Base-by-base conservation (phyloP, 1,139 yeast species). In the Blastobotrys elegans region DNA sequence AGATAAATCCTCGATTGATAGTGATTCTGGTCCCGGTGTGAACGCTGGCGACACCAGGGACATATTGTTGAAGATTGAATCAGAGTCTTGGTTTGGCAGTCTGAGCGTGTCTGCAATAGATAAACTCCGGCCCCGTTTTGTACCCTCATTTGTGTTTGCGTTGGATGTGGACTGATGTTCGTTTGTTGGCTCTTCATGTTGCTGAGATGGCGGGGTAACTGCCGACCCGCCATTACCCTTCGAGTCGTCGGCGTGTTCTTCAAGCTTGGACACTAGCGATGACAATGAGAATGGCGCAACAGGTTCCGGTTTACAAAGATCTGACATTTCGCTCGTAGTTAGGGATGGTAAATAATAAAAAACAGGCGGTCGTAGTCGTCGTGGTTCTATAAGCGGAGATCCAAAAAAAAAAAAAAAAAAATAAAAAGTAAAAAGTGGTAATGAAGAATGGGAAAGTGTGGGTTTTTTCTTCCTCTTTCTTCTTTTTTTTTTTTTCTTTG, bases 31-130 rank as follows among this genome's bases (percentile, higher is more conserved):
- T 13, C 24, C 45, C 5, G 68, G 68, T 33, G 67, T 63, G 49
- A 63, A 58, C 10, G 68, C 66, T 10, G 68, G 68, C 27, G 66
- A 62, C 18, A 64, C 63, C 52, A 64, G 50, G 18, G 66, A 59
- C 68, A 64, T 64, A 42, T 53, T 49, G 40, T 53, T 52, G 48
- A 61, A 57, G 22, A 43, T 20, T 29, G 33, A 33, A 26, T 34
- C 47, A 10, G 22, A 14, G 16, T 36, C 29, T 5, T 16, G 21
- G 11, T 18, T 17, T 33, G 36, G 36, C 16, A 16, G 18, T 22
- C 7, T 26, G 14, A 16, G 31, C 13, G 17, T 20, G n/a, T n/a
- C n/a, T n/a, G 36, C 18, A 18, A 32, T 18, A 20, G 36, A 32
- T 32, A 14, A 14, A 14, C 20, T 4, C 16, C 36, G 36, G 14